These are phyloP conservation scores for Alloascoidea africana DNA, from an alignment of 805 yeast species.

Conservation along the genomic window DNA sequence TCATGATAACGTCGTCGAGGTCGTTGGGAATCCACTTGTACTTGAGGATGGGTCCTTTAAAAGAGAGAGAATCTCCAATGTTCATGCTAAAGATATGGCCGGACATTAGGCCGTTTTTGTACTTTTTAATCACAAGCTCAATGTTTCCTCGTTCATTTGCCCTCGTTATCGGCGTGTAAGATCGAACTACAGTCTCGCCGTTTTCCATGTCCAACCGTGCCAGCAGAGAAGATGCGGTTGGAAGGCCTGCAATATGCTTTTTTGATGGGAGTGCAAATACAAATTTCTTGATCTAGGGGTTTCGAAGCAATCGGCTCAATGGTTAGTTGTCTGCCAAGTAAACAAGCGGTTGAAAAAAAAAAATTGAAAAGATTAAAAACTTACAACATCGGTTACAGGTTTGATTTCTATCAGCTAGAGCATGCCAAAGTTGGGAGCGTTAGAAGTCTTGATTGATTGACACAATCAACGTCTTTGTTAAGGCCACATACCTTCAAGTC, in stretches of 20 bases:
- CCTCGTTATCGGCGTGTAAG: constrained; percentile 57
- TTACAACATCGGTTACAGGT: too few species aligned
- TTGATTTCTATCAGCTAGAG: too few species aligned
- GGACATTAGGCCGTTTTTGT: constrained; percentile 61
- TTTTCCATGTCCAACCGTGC: constrained; percentile 63
- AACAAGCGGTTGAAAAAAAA: too few species aligned
- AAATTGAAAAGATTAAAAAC: too few species aligned
- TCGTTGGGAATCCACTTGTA: constrained; percentile 75
- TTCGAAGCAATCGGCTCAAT: too few species aligned
- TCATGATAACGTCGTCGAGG: constrained; percentile 39
- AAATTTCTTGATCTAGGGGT: constrained; percentile 36
- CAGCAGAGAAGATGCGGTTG: constrained; percentile 50
- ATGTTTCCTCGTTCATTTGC: constrained; percentile 44
- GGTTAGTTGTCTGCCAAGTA: too few species aligned
- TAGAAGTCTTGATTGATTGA: too few species aligned
- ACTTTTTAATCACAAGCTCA: constrained; percentile 55
- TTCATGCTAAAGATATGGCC: constrained; percentile 44
- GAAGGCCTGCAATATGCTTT: constrained; percentile 50
- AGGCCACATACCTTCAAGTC: too few species aligned
- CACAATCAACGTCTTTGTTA: too few species aligned
- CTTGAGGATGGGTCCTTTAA: constrained; percentile 69
- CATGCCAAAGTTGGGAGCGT: too few species aligned
- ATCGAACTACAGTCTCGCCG: constrained; percentile 61
- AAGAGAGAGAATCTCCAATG: constrained; percentile 54
- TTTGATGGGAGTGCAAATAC: constrained; percentile 43